A percentile compares a stretch with the other conserved stretches of the same genome.
phyloP scores from a whole-genome alignment of 345 rosid species.

The Eucalyptus pumila region DNA sequence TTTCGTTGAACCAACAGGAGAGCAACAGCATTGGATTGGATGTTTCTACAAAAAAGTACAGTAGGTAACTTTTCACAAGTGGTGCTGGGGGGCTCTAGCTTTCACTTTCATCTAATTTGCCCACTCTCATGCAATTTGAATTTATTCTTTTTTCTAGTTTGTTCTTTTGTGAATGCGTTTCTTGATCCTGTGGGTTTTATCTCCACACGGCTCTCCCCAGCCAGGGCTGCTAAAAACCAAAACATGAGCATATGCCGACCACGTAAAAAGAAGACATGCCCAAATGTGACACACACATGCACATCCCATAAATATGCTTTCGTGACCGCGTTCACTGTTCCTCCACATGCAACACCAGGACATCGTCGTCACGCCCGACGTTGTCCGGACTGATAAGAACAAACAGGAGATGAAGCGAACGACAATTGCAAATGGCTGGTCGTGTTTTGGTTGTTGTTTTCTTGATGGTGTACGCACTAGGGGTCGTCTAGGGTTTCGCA shows the following conservation, averaged over 20 bases:
- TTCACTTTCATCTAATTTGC: not conserved
- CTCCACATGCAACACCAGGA: conserved; percentile 9
- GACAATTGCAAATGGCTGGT: not conserved
- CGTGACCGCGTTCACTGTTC: conserved; percentile 7
- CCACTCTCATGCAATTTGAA: not conserved
- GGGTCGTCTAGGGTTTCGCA: not conserved
- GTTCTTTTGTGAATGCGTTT: not conserved
- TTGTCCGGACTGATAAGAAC: not conserved
- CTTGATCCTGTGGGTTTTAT: not conserved
- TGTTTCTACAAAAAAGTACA: not conserved
- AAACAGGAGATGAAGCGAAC: not conserved
- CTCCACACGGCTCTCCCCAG: not conserved
- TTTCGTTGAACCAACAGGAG: not conserved
- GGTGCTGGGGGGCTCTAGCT: not conserved
- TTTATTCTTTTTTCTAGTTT: not conserved
- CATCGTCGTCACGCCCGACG: not conserved
- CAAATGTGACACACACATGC: not conserved
- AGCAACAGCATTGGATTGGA: not conserved
- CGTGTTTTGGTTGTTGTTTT: not conserved
- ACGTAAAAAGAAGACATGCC: not conserved
- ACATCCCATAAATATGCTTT: not conserved
- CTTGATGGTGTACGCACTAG: not conserved
- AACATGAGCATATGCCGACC: not conserved
- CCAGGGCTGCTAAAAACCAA: not conserved
- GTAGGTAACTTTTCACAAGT: not conserved